Conservation (phyloP, 495 filamentous ascomycete species). For the Penicillium flavigenum region DNA sequence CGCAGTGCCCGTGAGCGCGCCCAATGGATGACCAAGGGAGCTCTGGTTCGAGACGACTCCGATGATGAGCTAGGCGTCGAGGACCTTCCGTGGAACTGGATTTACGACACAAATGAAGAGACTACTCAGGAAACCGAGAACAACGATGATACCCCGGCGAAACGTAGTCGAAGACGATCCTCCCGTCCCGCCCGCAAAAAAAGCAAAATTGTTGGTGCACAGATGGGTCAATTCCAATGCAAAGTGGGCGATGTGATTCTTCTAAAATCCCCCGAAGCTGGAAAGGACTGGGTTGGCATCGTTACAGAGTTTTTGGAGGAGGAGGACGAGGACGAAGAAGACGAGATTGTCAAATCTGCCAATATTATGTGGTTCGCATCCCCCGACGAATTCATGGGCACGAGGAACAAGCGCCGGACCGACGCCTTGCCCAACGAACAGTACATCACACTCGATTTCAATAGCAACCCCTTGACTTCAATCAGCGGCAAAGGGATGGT, state of each 20-base stretch:
- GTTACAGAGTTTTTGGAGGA: constrained; percentile 74
- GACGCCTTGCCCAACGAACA: constrained; percentile 88
- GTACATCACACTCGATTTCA: constrained; percentile 82
- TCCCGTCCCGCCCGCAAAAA: constrained; percentile 30
- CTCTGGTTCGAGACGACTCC: constrained; percentile 76
- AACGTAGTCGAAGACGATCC: constrained; percentile 35
- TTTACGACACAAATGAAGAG: constrained; percentile 56
- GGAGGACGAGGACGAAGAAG: constrained; percentile 57
- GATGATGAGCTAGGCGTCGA: constrained; percentile 88
- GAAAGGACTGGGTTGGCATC: constrained; percentile 88
- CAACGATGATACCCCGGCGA: constrained; percentile 26
- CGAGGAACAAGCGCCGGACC: constrained; percentile 74
- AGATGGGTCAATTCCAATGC: constrained; percentile 83
- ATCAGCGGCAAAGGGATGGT: constrained; percentile 87
- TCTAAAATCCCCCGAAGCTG: constrained; percentile 77
- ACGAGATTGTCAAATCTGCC: constrained; percentile 55
- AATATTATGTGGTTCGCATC: constrained; percentile 93
- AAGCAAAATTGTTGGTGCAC: constrained; percentile 70
- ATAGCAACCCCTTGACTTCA: constrained; percentile 79
- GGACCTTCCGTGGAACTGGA: constrained; percentile 91
- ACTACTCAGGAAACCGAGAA: constrained; percentile 23
- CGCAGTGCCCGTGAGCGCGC: constrained; percentile 46
- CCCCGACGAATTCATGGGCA: constrained; percentile 75
- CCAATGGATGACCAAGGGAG: constrained; percentile 62
- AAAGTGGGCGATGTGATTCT: constrained; percentile 77